Evolutionary conservation across 129 eudicot genomes (phyloP), one percentile per base, ranked within the genome.

Genomic region (Flaveria sonorensis): DNA sequence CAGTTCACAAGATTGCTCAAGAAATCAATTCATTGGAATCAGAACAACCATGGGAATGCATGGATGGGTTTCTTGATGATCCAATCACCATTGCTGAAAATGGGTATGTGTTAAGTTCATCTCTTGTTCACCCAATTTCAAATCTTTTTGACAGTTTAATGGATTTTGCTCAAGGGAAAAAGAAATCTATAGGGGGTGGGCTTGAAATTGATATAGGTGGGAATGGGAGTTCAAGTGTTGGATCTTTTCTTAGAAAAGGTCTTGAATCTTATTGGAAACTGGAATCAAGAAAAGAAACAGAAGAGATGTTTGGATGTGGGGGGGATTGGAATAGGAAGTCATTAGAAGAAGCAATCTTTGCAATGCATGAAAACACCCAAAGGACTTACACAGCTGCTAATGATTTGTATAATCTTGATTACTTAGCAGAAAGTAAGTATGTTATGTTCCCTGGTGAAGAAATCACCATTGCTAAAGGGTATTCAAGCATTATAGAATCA

Each of bases 361-460:
- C 88, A 42, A 87, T 92, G 86, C 86, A 82, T 85, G 98, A 92
- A 83, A 88, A 91, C 76, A 85, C 76, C 15, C 95, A 88, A 74
- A 88, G 96, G 83, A 86, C 90, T 69, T 88, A 74, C 74, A 92
- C 98, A 59, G 86, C 92, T 56, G 98, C 98, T 32, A 92, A 84
- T 72, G 90, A 92, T 66, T 79, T 92, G 82, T 14, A 66, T 55
- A 82, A 61, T 21, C 95, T 92, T 69, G 96, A 92, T 87, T 90
- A 85, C 75, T 74, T 73, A 72, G 94, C 92, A 2, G 98, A 90
- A 65, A 92, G 89, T 50, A 88, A 92, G 80, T 92, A 90, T 69
- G 62, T 43, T n/a, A 79, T 90, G 95, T 90, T 86, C 75, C 96
- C 98, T 3, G 98, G 98, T 52, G 95, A 90, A 55, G 96, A 92